Evolutionary conservation across 306 rosid species (phyloP).

Genomic region (Pterocarpus macrocarpus): DNA sequence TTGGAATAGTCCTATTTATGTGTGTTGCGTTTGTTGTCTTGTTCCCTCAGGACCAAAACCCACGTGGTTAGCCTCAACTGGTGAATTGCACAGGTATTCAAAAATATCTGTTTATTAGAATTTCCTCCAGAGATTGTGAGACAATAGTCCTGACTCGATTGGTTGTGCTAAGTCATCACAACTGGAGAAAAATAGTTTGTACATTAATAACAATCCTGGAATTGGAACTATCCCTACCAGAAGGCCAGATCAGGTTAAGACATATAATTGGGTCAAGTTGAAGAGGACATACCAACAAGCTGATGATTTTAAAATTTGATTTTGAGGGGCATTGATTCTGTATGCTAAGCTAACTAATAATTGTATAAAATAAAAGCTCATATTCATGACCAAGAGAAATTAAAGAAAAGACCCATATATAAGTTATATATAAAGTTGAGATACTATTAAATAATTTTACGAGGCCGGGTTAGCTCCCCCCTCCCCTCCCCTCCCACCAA

Average conservation of each 20-base stretch:
- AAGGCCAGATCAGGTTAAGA: slow-evolving; percentile 55
- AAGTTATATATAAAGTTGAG: slow-evolving; percentile 1
- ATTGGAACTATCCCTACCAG: slow-evolving; percentile 41
- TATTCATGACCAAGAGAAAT: slow-evolving; percentile 26
- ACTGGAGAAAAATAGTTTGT: slow-evolving; percentile 5
- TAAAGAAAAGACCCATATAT: neutral
- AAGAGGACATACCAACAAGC: slow-evolving; percentile 61
- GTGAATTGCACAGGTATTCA: slow-evolving; percentile 32
- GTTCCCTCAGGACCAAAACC: slow-evolving; percentile 50
- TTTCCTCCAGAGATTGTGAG: slow-evolving; percentile 42
- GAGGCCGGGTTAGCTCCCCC: slow-evolving; percentile 13
- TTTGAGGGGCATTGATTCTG: slow-evolving; percentile 28
- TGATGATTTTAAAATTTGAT: slow-evolving; percentile 27
- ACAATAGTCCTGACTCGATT: slow-evolving; percentile 46
- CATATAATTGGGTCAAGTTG: slow-evolving; percentile 63
- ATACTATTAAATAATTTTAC: slow-evolving; percentile 21
- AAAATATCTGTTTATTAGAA: neutral
- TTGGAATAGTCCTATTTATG: slow-evolving; percentile 7
- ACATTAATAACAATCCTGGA: slow-evolving; percentile 20
- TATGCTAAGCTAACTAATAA: slow-evolving; percentile 10
- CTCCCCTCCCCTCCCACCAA: neutral
- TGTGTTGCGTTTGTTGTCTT: slow-evolving; percentile 54
- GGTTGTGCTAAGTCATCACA: slow-evolving; percentile 43
- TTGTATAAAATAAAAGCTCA: neutral
- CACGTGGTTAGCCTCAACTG: slow-evolving; percentile 50